Evolutionary conservation across 2,329 filamentous ascomycete species (phyloP).

Genomic region (Phialemoniopsis sp.): DNA sequence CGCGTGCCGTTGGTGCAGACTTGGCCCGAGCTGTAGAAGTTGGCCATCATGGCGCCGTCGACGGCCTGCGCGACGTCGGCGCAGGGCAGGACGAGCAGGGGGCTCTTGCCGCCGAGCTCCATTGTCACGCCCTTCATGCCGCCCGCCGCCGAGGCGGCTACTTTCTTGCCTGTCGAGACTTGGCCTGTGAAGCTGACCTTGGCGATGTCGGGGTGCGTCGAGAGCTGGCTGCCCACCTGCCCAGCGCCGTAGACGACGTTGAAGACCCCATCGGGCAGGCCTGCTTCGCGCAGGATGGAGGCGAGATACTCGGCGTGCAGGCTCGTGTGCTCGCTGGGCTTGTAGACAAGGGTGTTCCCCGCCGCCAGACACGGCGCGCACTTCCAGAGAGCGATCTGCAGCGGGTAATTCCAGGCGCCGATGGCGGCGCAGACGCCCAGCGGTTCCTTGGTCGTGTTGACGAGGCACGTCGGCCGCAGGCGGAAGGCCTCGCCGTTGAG

Average conservation of each 20-base stretch:
- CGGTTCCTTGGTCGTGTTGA: conserved; percentile 78
- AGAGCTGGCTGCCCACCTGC: conserved; percentile 71
- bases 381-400: conserved; percentile 89
- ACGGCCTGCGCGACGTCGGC: conserved; percentile 76
- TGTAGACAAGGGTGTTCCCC: conserved; percentile 88
- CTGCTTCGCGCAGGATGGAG: conserved; percentile 72
- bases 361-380: conserved; percentile 80
- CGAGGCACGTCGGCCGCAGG: conserved; percentile 71
- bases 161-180: conserved; percentile 77
- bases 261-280: conserved; percentile 78
- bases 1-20: conserved; percentile 91
- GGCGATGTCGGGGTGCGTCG: conserved; percentile 66
- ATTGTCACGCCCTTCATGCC: conserved; percentile 90
- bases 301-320: conserved; percentile 76
- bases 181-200: conserved; percentile 92
- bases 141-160: conserved; percentile 69
- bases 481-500: conserved; percentile 76
- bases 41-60: conserved; percentile 88
- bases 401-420: conserved; percentile 89
- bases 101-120: conserved; percentile 81
- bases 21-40: conserved; percentile 88
- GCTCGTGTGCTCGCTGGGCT: conserved; percentile 82
- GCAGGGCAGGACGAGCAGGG: conserved; percentile 71
- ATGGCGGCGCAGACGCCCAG: conserved; percentile 83
- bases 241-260: conserved; percentile 82